Base-by-base conservation (phyloP, 2,329 filamentous ascomycete species). In the Lecanoromycetidae sp. region DNA sequence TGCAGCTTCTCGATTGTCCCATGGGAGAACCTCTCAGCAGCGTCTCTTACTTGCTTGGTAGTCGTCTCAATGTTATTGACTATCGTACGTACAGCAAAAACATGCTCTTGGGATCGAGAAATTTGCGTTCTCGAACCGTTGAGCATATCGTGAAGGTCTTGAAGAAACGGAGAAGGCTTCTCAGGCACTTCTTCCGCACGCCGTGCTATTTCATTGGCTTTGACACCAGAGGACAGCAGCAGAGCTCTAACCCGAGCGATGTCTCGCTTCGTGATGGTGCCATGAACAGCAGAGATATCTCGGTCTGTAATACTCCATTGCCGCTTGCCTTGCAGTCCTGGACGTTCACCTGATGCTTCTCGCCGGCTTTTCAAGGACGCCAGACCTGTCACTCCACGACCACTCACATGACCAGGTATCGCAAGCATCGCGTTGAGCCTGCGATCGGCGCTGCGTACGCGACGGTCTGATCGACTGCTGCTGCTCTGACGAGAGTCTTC, bases 201-300 rank as follows among this genome's bases (percentile, higher is more conserved):
- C 3, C 79, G 75, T 23, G 73, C 72, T 46, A 95, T 84, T 58
- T 91, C 85, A 57, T 80, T 80, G 0, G 90, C 88, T 65, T 93
- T 94, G 58, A 95, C 80, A n/a, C 87, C 88, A 0, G 87, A 86
- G 53, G 81, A 84, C 19, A 94, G 70, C 33, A 94, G 76, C 7
- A 93, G 71, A 0, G 86, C 77, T 48, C 79, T 76, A 2, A 88
- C 73, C n/a, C 87, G 80, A 13, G 84, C 83, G 44, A 94, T 75
- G 56, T 95, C 90, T n/a, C 77, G 76, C 56, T 75, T 78, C 8
- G 73, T 79, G 25, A 84, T 62, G 9, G 58, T 62, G 40, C 62
- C 63, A 13, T 58, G 58, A 5, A 61, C 57, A 5, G 57, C 57
- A 19, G 66, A 60, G 13, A 67, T 59, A 53, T 61, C 65, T 52